Evolutionary conservation across 2,329 filamentous ascomycete species (phyloP), one percentile per base, ranked within the genome.

Genomic region (Fusarium cicatricum): DNA sequence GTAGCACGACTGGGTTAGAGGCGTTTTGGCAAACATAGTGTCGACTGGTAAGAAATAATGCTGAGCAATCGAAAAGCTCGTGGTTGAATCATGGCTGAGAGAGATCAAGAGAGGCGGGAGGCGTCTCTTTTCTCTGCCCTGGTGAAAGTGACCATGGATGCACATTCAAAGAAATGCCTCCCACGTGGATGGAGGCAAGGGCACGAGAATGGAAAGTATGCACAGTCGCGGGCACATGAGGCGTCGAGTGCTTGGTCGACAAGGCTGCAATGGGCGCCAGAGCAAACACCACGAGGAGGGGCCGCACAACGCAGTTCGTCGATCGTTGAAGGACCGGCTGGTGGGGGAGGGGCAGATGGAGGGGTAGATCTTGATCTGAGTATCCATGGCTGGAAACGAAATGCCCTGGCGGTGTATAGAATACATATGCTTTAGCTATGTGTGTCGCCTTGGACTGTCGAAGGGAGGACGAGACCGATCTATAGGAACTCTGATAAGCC

Each of bases 241-340:
- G 19, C 52, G 48, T 38, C 42, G 26, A 26, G 40, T 52, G 29
- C 49, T 50, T 29, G 21, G 33, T 33, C 28, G 15, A 42, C 29
- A 34, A 64, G 49, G 64, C 64, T 65, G 55, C 63, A 71, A 70
- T 70, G 54, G 55, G 52, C 42, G 48, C 55, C 51, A 49, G 45
- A 58, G 60, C 53, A 52, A 64, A 56, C 52, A 66, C 62, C 72
- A 74, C 71, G 72, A 60, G 72, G 65, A 64, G 54, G 62, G 63
- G 60, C 45, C 43, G 63, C 55, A 67, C 62, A 60, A 68, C 44
- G 60, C 56, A 66, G 71, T 73, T 74, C 62, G 70, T 67, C 60
- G 59, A 65, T 56, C 57, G 39, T 51, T 14, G 36, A 45, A 50
- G 37, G 60, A 47, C 44, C 60, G 42, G 32, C 46, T 60, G 58